Evolutionary conservation across 495 filamentous ascomycete genomes (phyloP), one percentile per base, ranked within the genome.

Genomic region (Aspergillus saccharolyticus): DNA sequence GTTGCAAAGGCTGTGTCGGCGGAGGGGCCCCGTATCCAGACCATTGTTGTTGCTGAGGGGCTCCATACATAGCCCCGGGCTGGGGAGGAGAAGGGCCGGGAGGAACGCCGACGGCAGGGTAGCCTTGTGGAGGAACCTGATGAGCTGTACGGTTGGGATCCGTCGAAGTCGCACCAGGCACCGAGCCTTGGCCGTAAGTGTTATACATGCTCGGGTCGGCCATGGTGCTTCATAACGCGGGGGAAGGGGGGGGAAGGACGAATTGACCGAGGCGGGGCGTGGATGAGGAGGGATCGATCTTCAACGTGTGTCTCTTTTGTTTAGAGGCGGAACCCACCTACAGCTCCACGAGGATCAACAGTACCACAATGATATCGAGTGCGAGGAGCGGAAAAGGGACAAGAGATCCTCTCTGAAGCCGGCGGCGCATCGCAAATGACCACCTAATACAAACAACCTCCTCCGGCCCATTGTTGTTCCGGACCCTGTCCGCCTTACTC

Each of bases 121-220:
- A 56, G 18, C 61, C 53, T 42, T 65, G 67, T 63, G 82, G 79
- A 53, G 82, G 74, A 44, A 77, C 74, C n/a, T 88, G 84, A 28
- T 87, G 83, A 28, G 68, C 70, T 54, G 72, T 75, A 42, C 73
- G 76, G 57, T 82, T 83, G 52, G 80, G 83, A 64, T 88, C 81
- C 52, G 81, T 83, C 48, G 87, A 81, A 65, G 87, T 85, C 66
- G 87, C 78, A 68, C 80, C 80, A 68, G 84, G 78, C 47, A 65
- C 66, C 39, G 50, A 66, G 22, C 65, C 70, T 66, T 80, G 75
- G 46, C 83, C 88, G 57, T 87, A 78, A 70, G 86, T 75, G 67
- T 91, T 85, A 74, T 90, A 93, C 81, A 87, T 86, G 63, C 80
- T 71, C 74, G 85, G 87, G 66, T 93, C 87, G 62, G 87, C 81